phyloP scores from a whole-genome alignment of 129 eudicot species.

The Arctium minus region DNA sequence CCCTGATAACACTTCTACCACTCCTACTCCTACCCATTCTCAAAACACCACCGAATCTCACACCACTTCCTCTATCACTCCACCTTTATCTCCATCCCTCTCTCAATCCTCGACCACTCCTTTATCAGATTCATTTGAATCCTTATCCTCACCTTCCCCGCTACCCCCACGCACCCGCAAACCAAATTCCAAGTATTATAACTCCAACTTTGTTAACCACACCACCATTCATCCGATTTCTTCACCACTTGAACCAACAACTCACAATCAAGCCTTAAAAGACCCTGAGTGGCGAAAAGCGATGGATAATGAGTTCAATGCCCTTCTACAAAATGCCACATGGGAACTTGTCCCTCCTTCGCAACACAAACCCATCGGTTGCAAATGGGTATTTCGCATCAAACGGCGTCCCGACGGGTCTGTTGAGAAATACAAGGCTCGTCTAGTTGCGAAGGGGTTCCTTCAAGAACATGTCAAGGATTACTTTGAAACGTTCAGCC shows the following conservation, averaged over 20 bases:
- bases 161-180: neutral
- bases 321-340: neutral
- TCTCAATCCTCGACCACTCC: no score
- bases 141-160: no score
- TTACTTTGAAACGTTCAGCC: neutral
- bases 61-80: no score
- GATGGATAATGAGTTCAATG: neutral
- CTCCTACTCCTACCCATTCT: neutral
- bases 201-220: neutral
- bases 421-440: neutral
- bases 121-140: no score
- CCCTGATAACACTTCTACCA: neutral
- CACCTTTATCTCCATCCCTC: no score
- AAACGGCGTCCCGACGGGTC: neutral
- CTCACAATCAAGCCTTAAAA: neutral
- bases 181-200: conserved; percentile 6
- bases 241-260: neutral
- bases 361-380: neutral
- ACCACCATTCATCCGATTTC: conserved; percentile 3
- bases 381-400: conserved; percentile 8
- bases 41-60: no score
- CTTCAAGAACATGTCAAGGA: neutral
- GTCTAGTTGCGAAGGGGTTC: conserved; percentile 3
- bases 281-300: neutral
- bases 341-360: conserved; percentile 1